Evolutionary conservation across 139 green algal species (phyloP).

Genomic region (Chlorella sp.): DNA sequence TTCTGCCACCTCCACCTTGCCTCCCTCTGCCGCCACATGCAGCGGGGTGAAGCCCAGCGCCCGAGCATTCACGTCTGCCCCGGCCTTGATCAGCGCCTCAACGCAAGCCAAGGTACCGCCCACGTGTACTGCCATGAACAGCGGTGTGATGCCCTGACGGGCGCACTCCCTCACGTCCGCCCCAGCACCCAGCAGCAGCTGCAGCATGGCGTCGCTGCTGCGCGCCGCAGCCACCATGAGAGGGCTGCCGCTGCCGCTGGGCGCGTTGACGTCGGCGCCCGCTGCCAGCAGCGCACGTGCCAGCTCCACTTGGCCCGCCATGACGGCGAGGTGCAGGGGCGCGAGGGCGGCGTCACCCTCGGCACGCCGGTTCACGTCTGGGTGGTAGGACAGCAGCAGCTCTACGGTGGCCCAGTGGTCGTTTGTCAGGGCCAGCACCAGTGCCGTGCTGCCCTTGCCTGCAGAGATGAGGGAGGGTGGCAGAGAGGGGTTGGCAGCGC

Average conservation of each 20-base stretch:
- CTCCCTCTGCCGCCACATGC: constrained; percentile 54
- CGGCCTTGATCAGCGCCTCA: constrained; percentile 9
- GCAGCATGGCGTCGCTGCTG: background rate
- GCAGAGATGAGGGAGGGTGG: background rate
- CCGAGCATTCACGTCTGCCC: constrained; percentile 32
- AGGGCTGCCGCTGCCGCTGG: constrained; percentile 37
- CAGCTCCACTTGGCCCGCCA: constrained; percentile 13
- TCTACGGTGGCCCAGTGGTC: background rate
- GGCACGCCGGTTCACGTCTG: background rate
- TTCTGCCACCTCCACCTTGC: constrained; percentile 22
- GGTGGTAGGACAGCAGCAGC: background rate
- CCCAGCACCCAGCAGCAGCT: constrained; percentile 38
- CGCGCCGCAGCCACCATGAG: constrained; percentile 49
- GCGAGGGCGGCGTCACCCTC: background rate
- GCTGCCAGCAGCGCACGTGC: constrained; percentile 28
- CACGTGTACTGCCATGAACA: constrained; percentile 27
- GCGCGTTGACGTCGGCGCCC: constrained; percentile 37
- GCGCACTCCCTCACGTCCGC: background rate
- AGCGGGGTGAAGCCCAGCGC: constrained; percentile 51
- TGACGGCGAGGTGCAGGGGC: constrained; percentile 44
- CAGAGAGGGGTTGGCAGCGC: background rate
- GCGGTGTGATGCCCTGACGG: constrained; percentile 24
- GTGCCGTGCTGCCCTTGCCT: constrained; percentile 23
- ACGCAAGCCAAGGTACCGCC: constrained; percentile 7
- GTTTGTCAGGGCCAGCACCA: background rate